Base-by-base conservation (phyloP, 495 filamentous ascomycete species). In the Amorphotheca resinae region DNA sequence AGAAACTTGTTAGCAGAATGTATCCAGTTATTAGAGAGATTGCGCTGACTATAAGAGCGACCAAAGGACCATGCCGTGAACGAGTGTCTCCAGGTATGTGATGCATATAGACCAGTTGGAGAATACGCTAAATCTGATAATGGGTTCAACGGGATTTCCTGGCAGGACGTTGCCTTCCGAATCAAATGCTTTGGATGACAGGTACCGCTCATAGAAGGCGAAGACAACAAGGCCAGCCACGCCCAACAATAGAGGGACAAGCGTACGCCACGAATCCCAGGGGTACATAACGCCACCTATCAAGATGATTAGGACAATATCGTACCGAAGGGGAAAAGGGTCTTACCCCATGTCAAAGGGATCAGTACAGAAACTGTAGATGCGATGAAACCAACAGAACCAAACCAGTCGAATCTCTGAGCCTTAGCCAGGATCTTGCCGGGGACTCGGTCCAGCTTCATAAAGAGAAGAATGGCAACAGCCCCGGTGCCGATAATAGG, bases 341-440 rank as follows among this genome's bases (percentile, higher is more conserved):
- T 15, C 45, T 48, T 44, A 44, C 46, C 52, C 52, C 52, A 55
- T 3, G 68, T 66, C 0, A 80, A 33, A 0, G 66, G 68, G 17
- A 79, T 63, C 3, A 79, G 57, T 41, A 80, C 62, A 4, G 59
- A 50, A 9, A 64, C 62, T 2, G 58, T 53, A 0, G 60, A 59
- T 11, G 52, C 58, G 4, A 71, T 64, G 52, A 83, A 82, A 1
- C 81, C 18, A 0, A 72, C 42, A 5, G 64, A 62, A 0, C 80
- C 79, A 22, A 73, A 23, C 67, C 77, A 82, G 50, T 84, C 80
- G 17, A 80, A 68, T 15, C 57, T 58, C 14, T 54, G 49, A 4
- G 77, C 55, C 52, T 73, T 74, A 23, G 63, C 50, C 16, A 44
- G 1, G 0, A 75, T 21, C 0, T 55, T 56, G 22, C 53, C 60